Evolutionary conservation across 75 land plant species (phyloP), one percentile per base, ranked within the genome.

Genomic region (Selaginella moellendorffii): DNA sequence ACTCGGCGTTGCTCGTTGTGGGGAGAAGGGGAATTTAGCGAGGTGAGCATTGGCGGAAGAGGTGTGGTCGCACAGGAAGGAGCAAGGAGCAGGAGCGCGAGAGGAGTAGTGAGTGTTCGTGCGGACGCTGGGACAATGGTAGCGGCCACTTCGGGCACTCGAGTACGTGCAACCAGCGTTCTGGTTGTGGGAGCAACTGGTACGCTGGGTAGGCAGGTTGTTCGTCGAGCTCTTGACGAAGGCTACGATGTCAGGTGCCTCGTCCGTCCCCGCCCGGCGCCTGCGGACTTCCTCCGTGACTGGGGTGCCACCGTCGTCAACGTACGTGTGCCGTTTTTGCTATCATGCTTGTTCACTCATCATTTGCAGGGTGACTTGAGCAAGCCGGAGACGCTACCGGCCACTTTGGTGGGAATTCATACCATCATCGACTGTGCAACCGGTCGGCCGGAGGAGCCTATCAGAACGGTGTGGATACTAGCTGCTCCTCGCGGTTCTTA

Each of bases 271-370:
- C 76, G 99, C 21, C 99, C 96, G 5, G 71, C 91, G 53, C 99
- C 99, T 66, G 99, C 99, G 59, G 99, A 95, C 59, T 95, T 95
- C 62, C 83, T 95, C 9, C 99, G 99, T 29, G 97, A 95, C 63
- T 95, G 99, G 99, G 99, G 99, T 54, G 99, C 99, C 27, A 84
- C 80, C 2, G 86, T 95, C 64, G 97, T 95, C 62, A 95, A 95
- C 79, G 99, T 89, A 78, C 53, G 72, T 42, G 61, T 27, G 52
- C 21, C 21, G 28, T 62, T 24, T 62, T 54, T 36, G 46, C 14
- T 36, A 5, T 36, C 46, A 36, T 36, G 46, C n/a, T n/a, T n/a
- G n/a, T n/a, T 36, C 46, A 36, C 10, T 65, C 25, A n/a, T 65
- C 24, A 42, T 2, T 51, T 26, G 54, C 80, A 88, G 97, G 97